phyloP scores from a whole-genome alignment of 2,329 filamentous ascomycete genomes.

The Teratosphaeria viscida region DNA sequence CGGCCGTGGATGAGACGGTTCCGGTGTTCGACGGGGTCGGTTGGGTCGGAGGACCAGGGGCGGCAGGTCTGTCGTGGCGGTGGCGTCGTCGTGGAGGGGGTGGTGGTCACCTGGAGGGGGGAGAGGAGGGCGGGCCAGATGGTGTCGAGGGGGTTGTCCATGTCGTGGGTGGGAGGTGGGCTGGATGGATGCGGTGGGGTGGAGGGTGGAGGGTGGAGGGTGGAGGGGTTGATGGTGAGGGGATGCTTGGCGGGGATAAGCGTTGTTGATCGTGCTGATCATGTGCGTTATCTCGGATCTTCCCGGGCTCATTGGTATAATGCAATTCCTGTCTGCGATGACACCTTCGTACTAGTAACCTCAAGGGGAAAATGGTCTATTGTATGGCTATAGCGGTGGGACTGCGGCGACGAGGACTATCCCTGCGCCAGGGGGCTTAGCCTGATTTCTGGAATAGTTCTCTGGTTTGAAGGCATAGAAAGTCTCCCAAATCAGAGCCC shows the following conservation, averaged over 20 bases:
- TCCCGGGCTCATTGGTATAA: not conserved
- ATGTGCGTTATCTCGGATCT: not conserved
- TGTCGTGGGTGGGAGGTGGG: not conserved
- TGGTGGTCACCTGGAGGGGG: not conserved
- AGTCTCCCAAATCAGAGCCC: no score
- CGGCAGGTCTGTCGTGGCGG: not conserved
- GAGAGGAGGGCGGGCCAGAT: not conserved
- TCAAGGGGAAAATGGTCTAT: no score
- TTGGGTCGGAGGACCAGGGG: not conserved
- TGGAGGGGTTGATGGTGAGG: not conserved
- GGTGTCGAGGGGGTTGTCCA: not conserved
- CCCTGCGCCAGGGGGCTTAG: no score
- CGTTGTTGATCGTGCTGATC: not conserved
- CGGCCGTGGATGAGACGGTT: slow-evolving; percentile 3
- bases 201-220: not conserved
- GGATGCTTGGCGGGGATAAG: not conserved
- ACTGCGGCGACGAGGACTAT: no score
- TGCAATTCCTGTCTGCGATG: not conserved
- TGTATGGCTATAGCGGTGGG: no score
- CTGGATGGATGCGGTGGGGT: not conserved
- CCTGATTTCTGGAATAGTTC: no score
- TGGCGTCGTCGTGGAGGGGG: not conserved
- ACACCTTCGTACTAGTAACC: no score
- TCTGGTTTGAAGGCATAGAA: no score
- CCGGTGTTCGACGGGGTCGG: not conserved